Evolutionary conservation across 192 early-diverging fungal genomes (phyloP), one percentile per base, ranked within the genome.

Genomic region (Umbelopsis vinacea): DNA sequence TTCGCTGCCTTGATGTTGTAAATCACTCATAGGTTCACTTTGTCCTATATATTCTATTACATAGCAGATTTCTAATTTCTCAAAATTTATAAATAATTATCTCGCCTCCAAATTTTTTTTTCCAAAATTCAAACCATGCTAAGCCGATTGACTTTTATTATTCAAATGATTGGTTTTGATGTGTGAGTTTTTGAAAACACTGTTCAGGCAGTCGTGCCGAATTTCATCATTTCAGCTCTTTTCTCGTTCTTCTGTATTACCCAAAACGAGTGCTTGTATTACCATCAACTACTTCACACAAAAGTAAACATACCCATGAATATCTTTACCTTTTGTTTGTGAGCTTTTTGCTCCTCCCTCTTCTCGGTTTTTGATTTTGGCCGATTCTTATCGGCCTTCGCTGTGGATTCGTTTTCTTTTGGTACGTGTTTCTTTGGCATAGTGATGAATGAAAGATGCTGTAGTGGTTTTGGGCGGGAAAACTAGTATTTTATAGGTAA

Each of bases 281-380:
- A 63, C 26, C 57, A 37, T 55, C 21, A 43, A 43, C 2, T 29
- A 43, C n/a, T 43, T 43, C 40, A 43, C 40, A 43, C 40, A 43
- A 4, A 43, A 7, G 40, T 43, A 43, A 29, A 43, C 11, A 43
- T 6, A 43, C 6, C 11, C 40, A 43, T 43, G 40, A 43, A 7
- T 43, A 11, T 43, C 50, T 52, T 8, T 52, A 72, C 71, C 46
- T 52, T 19, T 12, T 29, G 45, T 33, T 72, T 72, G 33, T 72
- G 33, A 22, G 57, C 63, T 35, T 72, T 72, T 23, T 72, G 55
- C 47, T 72, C 71, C 46, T 72, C 71, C 22, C 48, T 63, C 35
- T 72, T 72, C 11, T 72, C 71, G n/a, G 26, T 11, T 66, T 72
- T 72, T 50, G 71, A 66, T n/a, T 72, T 72, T 9, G 71, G 71